Evolutionary conservation across 208 protist species (phyloP).

Genomic region (Naegleria lovaniensis): DNA sequence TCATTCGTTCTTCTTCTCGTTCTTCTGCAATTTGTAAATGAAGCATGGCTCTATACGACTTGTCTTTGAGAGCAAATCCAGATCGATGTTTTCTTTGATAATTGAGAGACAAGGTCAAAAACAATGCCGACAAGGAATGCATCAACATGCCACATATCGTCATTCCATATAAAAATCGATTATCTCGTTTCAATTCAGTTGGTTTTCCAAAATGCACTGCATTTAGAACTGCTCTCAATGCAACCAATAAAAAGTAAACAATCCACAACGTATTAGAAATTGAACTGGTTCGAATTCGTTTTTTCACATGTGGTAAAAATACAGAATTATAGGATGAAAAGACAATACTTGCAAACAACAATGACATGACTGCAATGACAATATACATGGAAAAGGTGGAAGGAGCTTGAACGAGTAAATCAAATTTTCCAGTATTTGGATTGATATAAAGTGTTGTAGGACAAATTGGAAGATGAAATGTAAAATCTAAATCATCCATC

Average conservation of each 20-base stretch:
- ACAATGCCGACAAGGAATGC: not conserved
- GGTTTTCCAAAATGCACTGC: not conserved
- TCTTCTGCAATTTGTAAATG: not conserved
- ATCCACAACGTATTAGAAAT: not conserved
- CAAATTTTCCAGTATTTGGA: not conserved
- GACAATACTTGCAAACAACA: not conserved
- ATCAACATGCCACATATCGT: not conserved
- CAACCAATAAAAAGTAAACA: not conserved
- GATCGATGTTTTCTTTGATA: not conserved
- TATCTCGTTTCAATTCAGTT: not conserved
- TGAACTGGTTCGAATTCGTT: not conserved
- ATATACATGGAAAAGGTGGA: not conserved
- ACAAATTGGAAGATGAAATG: not conserved
- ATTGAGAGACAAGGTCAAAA: not conserved
- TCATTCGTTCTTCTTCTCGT: not conserved
- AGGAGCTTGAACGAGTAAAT: not conserved
- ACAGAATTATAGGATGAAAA: not conserved
- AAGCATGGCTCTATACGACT: not conserved
- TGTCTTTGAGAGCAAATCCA: not conserved
- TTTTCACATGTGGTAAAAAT: not conserved
- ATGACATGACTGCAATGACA: not conserved
- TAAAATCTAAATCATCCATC: not conserved
- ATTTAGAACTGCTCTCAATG: not conserved
- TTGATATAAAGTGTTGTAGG: not conserved
- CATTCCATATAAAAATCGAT: not conserved